Evolutionary conservation across 2,329 filamentous ascomycete genomes (phyloP).

Genomic region (Aureobasidium sp.): DNA sequence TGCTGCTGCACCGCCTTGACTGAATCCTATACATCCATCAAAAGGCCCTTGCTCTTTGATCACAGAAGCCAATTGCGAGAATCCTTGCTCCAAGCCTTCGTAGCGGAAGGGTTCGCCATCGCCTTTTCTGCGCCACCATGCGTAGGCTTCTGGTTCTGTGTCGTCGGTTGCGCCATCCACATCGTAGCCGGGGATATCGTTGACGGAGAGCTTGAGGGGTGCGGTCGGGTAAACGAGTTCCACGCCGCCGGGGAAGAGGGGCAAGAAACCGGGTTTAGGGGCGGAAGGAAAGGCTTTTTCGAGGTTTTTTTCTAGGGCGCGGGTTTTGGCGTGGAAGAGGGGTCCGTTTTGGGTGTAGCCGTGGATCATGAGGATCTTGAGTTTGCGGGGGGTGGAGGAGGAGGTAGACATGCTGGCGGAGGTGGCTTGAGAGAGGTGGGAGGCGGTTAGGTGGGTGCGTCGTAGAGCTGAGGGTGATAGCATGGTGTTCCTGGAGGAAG

Average conservation of each 20-base stretch:
- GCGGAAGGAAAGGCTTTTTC: constrained; percentile 61
- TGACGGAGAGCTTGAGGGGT: constrained; percentile 32
- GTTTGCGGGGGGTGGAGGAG: constrained; percentile 16
- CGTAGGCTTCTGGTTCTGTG: constrained; percentile 53
- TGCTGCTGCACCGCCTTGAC: constrained; percentile 66
- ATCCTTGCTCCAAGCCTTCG: constrained; percentile 58
- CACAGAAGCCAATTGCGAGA: constrained; percentile 52
- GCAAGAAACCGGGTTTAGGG: constrained; percentile 34
- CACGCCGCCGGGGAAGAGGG: constrained; percentile 29
- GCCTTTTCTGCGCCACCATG: constrained; percentile 71
- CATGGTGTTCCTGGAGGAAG: not conserved
- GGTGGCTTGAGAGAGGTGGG: not conserved
- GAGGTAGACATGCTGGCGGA: not conserved
- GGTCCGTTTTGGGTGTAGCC: constrained; percentile 86
- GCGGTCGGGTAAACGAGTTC: constrained; percentile 39
- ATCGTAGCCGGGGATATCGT: constrained; percentile 52
- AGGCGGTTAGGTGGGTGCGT: not conserved
- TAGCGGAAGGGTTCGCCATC: constrained; percentile 50
- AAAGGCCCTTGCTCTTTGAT: constrained; percentile 58
- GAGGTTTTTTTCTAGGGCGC: constrained; percentile 74
- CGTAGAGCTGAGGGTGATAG: not conserved
- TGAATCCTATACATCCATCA: constrained; percentile 75
- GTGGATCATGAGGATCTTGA: constrained; percentile 44
- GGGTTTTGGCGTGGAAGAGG: constrained; percentile 80
- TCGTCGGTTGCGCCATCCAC: constrained; percentile 28